A percentile compares a stretch with the other conserved stretches of the same genome.
These are phyloP conservation scores for Umbelopsis sp. DNA, from an alignment of 192 early-diverging fungal species.

Conservation along the genomic window DNA sequence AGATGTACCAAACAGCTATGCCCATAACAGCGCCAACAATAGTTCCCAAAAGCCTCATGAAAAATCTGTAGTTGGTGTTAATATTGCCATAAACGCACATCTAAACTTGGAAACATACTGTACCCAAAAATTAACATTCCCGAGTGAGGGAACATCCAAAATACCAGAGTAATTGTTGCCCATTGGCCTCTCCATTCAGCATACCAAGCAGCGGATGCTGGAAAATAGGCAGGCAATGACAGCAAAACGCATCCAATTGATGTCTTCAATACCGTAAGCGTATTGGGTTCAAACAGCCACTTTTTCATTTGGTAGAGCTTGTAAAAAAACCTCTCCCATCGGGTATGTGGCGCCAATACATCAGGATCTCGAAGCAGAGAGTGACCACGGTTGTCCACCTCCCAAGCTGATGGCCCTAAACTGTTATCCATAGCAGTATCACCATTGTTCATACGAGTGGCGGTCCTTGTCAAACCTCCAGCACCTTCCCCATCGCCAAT, in stretches of 20 bases:
- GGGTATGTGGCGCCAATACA: conserved; percentile 26
- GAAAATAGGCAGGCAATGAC: conserved; percentile 29
- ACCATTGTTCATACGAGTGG: neutral
- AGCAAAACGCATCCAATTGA: conserved; percentile 25
- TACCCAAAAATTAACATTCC: conserved; percentile 38
- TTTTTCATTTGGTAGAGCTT: conserved; percentile 9
- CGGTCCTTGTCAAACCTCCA: neutral
- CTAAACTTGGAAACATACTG: neutral
- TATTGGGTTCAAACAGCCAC: conserved; percentile 30
- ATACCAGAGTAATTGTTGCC: conserved; percentile 34
- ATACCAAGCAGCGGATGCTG: conserved; percentile 25
- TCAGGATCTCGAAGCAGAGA: conserved; percentile 28
- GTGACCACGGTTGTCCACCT: neutral
- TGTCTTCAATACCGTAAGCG: conserved; percentile 36
- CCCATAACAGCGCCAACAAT: conserved; percentile 25
- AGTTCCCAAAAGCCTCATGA: conserved; percentile 34
- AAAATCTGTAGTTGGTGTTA: conserved; percentile 1
- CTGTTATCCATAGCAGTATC: neutral
- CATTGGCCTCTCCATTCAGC: conserved; percentile 37
- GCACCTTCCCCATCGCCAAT: neutral
- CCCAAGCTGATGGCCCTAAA: neutral
- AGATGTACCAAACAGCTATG: conserved; percentile 37
- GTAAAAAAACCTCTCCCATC: conserved; percentile 31
- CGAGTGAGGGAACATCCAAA: conserved; percentile 32
- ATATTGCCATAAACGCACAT: too few species aligned